Evolutionary conservation across 140 eudicot genomes (phyloP).

Genomic region (Senecio squalidus): DNA sequence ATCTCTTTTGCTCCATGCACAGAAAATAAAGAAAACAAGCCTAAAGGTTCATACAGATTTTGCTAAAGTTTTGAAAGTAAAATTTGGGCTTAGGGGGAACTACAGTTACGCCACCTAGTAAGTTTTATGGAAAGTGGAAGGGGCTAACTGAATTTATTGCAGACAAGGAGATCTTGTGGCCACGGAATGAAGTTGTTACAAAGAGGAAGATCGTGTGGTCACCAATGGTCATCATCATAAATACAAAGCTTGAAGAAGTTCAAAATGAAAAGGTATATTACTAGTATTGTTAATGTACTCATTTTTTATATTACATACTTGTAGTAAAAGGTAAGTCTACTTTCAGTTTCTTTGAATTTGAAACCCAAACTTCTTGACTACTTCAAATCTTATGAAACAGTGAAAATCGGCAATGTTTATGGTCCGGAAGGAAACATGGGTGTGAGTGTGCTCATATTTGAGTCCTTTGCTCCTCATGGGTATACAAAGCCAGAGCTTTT

Average conservation of each 20-base stretch:
- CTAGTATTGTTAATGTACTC: not conserved
- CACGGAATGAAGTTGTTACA: slow-evolving; percentile 18
- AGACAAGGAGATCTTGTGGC: not conserved
- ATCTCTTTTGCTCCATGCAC: not conserved
- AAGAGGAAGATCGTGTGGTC: slow-evolving; percentile 75
- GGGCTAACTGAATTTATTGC: not conserved
- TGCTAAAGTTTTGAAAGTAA: not conserved
- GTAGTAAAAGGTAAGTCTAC: no score
- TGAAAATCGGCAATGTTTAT: no score
- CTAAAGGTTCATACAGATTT: not conserved
- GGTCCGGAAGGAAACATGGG: not conserved
- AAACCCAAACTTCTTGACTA: not conserved
- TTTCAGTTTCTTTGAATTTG: not conserved
- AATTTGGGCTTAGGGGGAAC: not conserved
- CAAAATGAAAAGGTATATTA: slow-evolving; percentile 46
- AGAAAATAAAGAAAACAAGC: not conserved
- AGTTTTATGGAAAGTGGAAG: not conserved
- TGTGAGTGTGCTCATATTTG: not conserved
- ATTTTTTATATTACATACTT: no score
- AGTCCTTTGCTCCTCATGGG: not conserved
- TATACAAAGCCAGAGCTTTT: no score
- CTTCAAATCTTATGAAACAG: not conserved
- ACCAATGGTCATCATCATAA: slow-evolving; percentile 67
- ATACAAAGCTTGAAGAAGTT: slow-evolving; percentile 47
- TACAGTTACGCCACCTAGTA: not conserved